phyloP scores from a whole-genome alignment of 805 yeast species.

The Limtongozyma cylindracea region DNA sequence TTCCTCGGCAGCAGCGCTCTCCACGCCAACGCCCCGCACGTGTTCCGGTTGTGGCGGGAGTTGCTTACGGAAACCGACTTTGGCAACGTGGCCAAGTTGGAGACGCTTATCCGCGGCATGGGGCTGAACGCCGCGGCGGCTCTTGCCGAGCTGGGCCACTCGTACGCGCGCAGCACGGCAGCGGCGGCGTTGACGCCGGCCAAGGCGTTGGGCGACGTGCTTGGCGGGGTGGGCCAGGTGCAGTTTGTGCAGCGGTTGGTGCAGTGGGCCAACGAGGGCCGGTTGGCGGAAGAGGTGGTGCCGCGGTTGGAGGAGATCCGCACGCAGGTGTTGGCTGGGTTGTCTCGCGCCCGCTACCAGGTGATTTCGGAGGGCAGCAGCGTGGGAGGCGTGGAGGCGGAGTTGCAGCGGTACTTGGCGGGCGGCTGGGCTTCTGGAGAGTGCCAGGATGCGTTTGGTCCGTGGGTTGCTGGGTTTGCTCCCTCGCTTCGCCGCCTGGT shows the following conservation, averaged over 20 bases:
- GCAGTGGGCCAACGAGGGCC: slow-evolving; percentile 13
- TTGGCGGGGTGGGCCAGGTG: slow-evolving; percentile 61
- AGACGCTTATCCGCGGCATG: slow-evolving; percentile 43
- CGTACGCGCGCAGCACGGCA: slow-evolving; percentile 50
- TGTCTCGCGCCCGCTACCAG: too few relatives aligned
- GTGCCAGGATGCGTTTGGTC: slow-evolving; percentile 2
- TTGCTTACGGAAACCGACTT: slow-evolving; percentile 49
- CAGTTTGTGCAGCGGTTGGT: slow-evolving; percentile 39
- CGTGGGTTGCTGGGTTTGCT: slow-evolving; percentile 3
- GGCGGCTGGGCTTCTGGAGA: slow-evolving; percentile 3
- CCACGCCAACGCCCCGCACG: slow-evolving; percentile 28
- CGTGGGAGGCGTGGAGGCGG: slow-evolving; percentile 10
- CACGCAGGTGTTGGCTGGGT: slow-evolving; percentile 20
- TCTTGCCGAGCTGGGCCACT: slow-evolving; percentile 75
- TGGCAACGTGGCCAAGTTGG: slow-evolving; percentile 31
- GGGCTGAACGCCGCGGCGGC: slow-evolving; percentile 57
- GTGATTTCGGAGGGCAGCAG: slow-evolving; percentile 31
- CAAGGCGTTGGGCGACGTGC: slow-evolving; percentile 30
- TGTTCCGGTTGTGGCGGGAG: slow-evolving; percentile 44
- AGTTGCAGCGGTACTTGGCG: slow-evolving; percentile 8
- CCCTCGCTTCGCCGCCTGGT: slow-evolving; percentile 9
- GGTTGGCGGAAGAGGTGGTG: slow-evolving; percentile 21
- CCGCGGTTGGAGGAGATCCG: slow-evolving; percentile 35
- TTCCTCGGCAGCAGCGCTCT: slow-evolving; percentile 45
- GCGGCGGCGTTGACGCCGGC: slow-evolving; percentile 34